Evolutionary conservation across 2,329 filamentous ascomycete genomes (phyloP).

Genomic region (Leptographium lundbergii): DNA sequence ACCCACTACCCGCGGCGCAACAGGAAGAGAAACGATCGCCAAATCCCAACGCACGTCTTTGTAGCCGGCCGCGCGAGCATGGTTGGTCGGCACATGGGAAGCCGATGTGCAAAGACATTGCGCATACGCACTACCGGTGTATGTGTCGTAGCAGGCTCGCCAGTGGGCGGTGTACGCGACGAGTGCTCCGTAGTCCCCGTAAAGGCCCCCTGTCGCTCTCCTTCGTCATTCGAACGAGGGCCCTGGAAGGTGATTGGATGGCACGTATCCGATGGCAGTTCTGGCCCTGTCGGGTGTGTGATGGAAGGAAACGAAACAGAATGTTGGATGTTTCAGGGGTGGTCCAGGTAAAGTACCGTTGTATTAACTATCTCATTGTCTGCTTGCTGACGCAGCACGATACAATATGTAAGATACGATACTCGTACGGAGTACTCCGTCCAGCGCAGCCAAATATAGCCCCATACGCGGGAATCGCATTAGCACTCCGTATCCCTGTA

Average conservation of each 20-base stretch:
- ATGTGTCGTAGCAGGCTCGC: too few species aligned
- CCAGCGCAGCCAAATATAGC: neutral
- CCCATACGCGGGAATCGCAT: neutral
- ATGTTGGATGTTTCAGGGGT: neutral
- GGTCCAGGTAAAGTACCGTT: neutral
- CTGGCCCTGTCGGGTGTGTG: neutral
- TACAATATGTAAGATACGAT: neutral
- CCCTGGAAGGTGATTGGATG: too few species aligned
- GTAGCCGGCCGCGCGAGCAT: neutral
- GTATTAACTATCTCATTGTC: too few species aligned
- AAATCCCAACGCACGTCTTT: neutral
- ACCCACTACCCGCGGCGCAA: neutral
- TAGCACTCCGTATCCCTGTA: neutral
- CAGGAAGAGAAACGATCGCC: neutral
- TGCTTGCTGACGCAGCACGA: too few species aligned
- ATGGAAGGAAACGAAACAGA: neutral
- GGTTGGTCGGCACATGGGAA: neutral
- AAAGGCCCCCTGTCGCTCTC: too few species aligned
- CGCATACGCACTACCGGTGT: too few species aligned
- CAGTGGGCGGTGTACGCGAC: too few species aligned
- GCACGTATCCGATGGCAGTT: too few species aligned
- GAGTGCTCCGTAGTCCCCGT: too few species aligned
- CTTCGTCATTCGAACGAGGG: too few species aligned
- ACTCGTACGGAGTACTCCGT: neutral
- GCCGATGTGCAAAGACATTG: neutral